These are phyloP conservation scores for Theileria parva DNA, from an alignment of 169 alveolate genomes.

Conservation along the genomic window DNA sequence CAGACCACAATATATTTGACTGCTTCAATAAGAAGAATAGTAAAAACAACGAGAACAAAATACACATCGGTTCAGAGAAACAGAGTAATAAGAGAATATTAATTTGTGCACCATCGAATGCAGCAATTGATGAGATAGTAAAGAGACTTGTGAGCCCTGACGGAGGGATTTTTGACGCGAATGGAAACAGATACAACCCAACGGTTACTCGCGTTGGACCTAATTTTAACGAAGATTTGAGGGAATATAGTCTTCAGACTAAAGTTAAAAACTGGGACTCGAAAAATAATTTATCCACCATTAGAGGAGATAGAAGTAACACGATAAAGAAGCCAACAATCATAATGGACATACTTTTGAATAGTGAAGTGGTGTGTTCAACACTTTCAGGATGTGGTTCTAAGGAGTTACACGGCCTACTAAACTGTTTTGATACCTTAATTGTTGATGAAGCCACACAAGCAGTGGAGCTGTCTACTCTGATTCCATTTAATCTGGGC, in stretches of 20 bases:
- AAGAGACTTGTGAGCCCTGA: conserved; percentile 83
- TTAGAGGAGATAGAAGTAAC: conserved; percentile 24
- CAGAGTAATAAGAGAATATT: conserved; percentile 77
- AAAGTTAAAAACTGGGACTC: conserved; percentile 72
- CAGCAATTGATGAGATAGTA: conserved; percentile 98
- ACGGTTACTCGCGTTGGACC: conserved; percentile 89
- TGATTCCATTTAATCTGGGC: conserved; percentile 72
- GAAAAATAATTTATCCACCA: conserved; percentile 23
- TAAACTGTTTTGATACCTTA: conserved; percentile 88
- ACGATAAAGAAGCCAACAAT: conserved; percentile 17
- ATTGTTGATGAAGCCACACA: conserved; percentile 98
- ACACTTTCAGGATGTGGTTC: conserved; percentile 90
- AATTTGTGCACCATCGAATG: conserved; percentile 98
- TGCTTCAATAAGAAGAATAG: conserved; percentile 20
- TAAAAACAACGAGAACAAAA: conserved; percentile 20
- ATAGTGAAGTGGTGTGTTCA: conserved; percentile 85
- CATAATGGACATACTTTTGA: conserved; percentile 76
- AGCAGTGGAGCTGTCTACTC: conserved; percentile 84
- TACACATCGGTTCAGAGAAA: conserved; percentile 16
- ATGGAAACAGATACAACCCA: conserved; percentile 83
- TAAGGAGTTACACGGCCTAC: conserved; percentile 71
- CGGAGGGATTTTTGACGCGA: conserved; percentile 85
- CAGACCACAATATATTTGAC: conserved; percentile 38
- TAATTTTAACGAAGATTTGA: conserved; percentile 85
- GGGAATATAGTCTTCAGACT: conserved; percentile 82